Evolutionary conservation across 2,329 filamentous ascomycete genomes (phyloP).

Genomic region (Colletotrichum falcatum): DNA sequence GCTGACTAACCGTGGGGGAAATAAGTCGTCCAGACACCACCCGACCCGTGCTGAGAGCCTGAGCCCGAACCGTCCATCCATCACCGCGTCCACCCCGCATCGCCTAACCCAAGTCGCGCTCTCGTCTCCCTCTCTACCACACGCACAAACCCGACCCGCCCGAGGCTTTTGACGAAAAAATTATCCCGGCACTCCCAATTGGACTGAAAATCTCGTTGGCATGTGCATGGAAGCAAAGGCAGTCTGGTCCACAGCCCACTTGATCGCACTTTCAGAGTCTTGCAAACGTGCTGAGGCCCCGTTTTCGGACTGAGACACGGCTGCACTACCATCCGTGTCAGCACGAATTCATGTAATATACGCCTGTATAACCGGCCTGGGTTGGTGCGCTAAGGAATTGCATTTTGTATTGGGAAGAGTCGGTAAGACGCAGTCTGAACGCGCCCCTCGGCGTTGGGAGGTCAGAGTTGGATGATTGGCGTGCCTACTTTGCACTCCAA

Average conservation of each 20-base stretch:
- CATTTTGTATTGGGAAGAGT: not conserved
- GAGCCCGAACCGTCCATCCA: constrained; percentile 25
- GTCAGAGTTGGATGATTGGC: not conserved
- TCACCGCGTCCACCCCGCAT: constrained; percentile 36
- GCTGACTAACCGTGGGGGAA: constrained; percentile 21
- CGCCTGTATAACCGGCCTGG: not conserved
- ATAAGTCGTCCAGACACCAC: constrained; percentile 29
- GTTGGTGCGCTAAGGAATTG: not conserved
- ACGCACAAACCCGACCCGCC: constrained; percentile 24
- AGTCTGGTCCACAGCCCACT: constrained; percentile 21
- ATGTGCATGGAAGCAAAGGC: constrained; percentile 1
- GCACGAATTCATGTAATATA: constrained; percentile 9
- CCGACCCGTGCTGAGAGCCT: constrained; percentile 14
- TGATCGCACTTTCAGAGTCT: constrained; percentile 1
- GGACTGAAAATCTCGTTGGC: constrained; percentile 6
- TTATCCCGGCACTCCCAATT: constrained; percentile 33
- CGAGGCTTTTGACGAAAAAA: constrained; percentile 25
- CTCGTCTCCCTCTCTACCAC: constrained; percentile 18
- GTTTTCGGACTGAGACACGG: constrained; percentile 37
- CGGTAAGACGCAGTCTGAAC: not conserved
- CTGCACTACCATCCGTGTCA: constrained; percentile 6
- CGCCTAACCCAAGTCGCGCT: constrained; percentile 39
- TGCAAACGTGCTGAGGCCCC: constrained; percentile 13
- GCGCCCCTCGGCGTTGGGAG: not conserved
- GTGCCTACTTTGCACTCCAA: constrained; percentile 8